Evolutionary conservation across 805 yeast genomes (phyloP), one percentile per base, ranked within the genome.

Genomic region (Hanseniaspora meyeri): DNA sequence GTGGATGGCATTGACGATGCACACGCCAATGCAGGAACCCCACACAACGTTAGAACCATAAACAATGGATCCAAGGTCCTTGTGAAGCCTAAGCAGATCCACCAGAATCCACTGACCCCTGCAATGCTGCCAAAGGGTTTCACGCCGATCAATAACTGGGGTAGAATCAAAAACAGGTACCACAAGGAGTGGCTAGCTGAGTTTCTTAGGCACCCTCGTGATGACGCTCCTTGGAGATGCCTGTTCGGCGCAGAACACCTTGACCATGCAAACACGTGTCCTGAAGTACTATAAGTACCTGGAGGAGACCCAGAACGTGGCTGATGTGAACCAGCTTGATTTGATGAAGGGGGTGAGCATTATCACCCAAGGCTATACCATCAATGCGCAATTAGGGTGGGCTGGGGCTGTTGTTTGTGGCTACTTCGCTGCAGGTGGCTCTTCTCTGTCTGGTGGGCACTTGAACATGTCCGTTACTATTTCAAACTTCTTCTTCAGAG

Each of bases 351-450:
- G 50, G 1, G 14, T 53, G 2, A 45, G 39, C 12, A 20, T 40
- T 8, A 46, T 53, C 46, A 53, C 57, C 0, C 57, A 53, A n/a
- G 57, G 57, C 2, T 53, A 53, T 27, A 19, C 24, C 1, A 53
- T 53, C 17, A 53, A 46, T 39, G 51, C 39, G 6, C 51, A 49
- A 3, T 61, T 77, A 42, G 70, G 74, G n/a, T 78, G 81, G 81
- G 82, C 79, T 47, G 68, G 76, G 39, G 82, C 78, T 0, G 79
- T 75, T 40, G 74, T 76, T 62, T 63, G 77, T 63, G 82, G 81
- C 50, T 76, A 75, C 61, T 68, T 71, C 54, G 68, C 72, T 8
- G 71, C 79, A 43, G 80, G 80, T 58, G 82, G 82, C 60, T 64
- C 68, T 59, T 70, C 72, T 11, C 69, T 77, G 54, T 77, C 81